Percentiles rank a stretch among this genome's conserved stretches.
These are phyloP conservation scores for Collybia sordida DNA, from an alignment of 768 basidiomycete genomes.

Conservation along the genomic window DNA sequence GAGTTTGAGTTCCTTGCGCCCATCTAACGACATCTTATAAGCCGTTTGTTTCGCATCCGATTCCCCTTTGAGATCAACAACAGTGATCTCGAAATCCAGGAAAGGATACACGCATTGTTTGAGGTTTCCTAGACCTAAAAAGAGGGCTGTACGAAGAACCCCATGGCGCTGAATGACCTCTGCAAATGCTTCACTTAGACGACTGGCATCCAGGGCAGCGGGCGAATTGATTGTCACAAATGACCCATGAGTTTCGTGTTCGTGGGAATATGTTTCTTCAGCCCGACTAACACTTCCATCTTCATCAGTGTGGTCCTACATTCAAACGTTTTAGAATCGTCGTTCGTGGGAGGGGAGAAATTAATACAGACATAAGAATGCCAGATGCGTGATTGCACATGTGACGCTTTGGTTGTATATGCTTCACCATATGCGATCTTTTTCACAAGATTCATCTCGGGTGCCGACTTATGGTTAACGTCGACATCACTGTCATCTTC, in stretches of 20 bases:
- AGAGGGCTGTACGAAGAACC: background rate
- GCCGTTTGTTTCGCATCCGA: background rate
- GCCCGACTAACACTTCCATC: too few species aligned
- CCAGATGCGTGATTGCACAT: background rate
- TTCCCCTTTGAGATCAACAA: background rate
- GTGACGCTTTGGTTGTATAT: conserved; percentile 2
- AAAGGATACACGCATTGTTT: background rate
- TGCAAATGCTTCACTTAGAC: background rate
- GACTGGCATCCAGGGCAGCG: background rate
- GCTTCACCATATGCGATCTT: background rate
- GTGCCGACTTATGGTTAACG: background rate
- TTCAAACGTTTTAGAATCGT: too few species aligned
- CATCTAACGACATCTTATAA: background rate
- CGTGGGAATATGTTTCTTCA: too few species aligned
- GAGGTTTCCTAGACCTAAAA: background rate
- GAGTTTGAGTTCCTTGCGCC: background rate
- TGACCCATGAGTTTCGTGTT: background rate
- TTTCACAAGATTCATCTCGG: background rate
- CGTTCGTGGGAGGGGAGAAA: too few species aligned
- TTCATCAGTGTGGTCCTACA: too few species aligned
- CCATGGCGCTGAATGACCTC: conserved; percentile 3
- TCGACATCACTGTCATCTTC: background rate
- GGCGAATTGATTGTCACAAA: background rate
- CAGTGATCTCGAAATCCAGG: background rate
- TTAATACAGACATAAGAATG: background rate